Percentiles rank a stretch among this genome's conserved stretches.
phyloP scores from a whole-genome alignment of 345 rosid genomes.

The Xanthoceras sorbifolium region DNA sequence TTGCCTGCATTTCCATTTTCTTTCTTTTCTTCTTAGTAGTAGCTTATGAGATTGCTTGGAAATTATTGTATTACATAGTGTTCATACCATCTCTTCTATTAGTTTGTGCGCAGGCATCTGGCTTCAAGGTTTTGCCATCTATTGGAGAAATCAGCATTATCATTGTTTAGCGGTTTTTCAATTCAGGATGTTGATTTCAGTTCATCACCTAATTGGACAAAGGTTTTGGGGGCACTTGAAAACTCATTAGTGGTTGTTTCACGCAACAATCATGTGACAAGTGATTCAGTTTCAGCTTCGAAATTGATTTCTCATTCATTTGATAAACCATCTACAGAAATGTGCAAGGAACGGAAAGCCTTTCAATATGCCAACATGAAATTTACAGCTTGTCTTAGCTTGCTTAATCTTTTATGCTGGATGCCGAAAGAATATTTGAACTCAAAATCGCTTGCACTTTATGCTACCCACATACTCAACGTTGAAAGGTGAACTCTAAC shows the following conservation, averaged over 20 bases:
- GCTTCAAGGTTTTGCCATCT: conserved; percentile 58
- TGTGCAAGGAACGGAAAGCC: conserved; percentile 31
- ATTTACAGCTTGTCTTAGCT: conserved; percentile 53
- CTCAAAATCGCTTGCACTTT: conserved; percentile 55
- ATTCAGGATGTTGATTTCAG: conserved; percentile 39
- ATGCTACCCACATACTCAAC: conserved; percentile 57
- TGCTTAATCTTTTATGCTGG: conserved; percentile 63
- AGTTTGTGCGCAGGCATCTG: conserved; percentile 91
- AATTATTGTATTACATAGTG: conserved; percentile 9
- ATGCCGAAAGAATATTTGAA: conserved; percentile 76
- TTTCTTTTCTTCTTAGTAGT: neutral
- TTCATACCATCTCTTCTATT: conserved; percentile 37
- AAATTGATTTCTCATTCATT: conserved; percentile 30
- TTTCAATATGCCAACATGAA: conserved; percentile 32
- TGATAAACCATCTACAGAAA: conserved; percentile 30
- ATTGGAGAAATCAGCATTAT: conserved; percentile 47
- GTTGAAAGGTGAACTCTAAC: conserved; percentile 64
- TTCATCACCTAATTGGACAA: conserved; percentile 61
- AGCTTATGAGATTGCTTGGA: neutral
- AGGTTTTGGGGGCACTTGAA: conserved; percentile 52
- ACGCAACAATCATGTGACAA: conserved; percentile 16
- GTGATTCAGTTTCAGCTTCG: conserved; percentile 6
- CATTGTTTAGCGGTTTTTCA: conserved; percentile 36
- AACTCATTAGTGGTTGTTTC: conserved; percentile 33
- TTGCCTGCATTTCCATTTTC: neutral